Percentiles rank a stretch among this genome's conserved stretches.
These are phyloP conservation scores for Daldinia loculata DNA, from an alignment of 495 filamentous ascomycete species.

Conservation along the genomic window DNA sequence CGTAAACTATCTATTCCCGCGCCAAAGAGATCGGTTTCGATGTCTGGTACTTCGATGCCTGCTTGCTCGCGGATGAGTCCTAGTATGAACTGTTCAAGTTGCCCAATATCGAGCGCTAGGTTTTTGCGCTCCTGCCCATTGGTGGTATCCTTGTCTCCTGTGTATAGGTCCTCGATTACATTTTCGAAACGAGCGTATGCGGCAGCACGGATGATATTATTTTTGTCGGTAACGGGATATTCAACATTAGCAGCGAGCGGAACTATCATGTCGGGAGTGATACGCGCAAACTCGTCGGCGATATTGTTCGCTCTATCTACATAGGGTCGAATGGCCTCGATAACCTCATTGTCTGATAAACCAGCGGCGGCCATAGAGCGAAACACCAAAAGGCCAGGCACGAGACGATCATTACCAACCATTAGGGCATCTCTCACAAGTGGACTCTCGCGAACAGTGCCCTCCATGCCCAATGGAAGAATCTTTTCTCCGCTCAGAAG, in stretches of 20 bases:
- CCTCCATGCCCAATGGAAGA: slow-evolving; percentile 69
- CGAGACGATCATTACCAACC: slow-evolving; percentile 50
- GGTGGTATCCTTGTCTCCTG: slow-evolving; percentile 41
- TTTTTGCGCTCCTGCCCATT: slow-evolving; percentile 31
- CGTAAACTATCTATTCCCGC: slow-evolving; percentile 69
- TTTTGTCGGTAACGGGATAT: slow-evolving; percentile 65
- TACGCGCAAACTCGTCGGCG: slow-evolving; percentile 63
- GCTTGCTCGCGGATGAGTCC: slow-evolving; percentile 53
- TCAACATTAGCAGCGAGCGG: slow-evolving; percentile 52
- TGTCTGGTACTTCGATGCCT: slow-evolving; percentile 50
- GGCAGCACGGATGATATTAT: slow-evolving; percentile 63
- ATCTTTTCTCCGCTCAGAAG: slow-evolving; percentile 76
- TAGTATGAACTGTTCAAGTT: slow-evolving; percentile 55
- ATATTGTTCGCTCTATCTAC: slow-evolving; percentile 59
- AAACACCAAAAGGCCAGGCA: slow-evolving; percentile 60
- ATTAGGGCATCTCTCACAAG: slow-evolving; percentile 37
- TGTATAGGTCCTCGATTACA: slow-evolving; percentile 60
- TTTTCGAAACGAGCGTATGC: slow-evolving; percentile 59
- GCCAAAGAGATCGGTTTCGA: slow-evolving; percentile 61
- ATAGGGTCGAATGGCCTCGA: slow-evolving; percentile 58
- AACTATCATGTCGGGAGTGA: slow-evolving; percentile 63
- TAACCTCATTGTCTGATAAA: slow-evolving; percentile 53
- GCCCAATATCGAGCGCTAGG: slow-evolving; percentile 50
- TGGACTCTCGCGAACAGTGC: slow-evolving; percentile 55
- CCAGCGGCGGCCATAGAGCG: slow-evolving; percentile 46